Evolutionary conservation across 1,284 basidiomycete species (phyloP), one percentile per base, ranked within the genome.

Genomic region (Fereydounia khargensis): DNA sequence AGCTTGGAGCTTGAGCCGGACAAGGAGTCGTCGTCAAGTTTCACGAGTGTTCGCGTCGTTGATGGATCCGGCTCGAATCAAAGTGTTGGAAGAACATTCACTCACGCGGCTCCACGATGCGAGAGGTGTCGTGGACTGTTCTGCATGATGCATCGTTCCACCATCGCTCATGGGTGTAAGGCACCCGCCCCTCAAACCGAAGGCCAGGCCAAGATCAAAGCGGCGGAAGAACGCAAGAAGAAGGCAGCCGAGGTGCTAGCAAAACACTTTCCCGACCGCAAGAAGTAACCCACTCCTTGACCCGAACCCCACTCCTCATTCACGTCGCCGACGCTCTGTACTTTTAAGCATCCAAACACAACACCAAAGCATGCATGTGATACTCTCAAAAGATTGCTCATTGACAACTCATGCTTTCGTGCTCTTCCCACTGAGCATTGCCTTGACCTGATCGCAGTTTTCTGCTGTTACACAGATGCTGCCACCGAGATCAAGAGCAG

Each of bases 201-300:
- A 25, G 68, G 68, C 2, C 64, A 70, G 36, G 41, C 44, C 22
- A 63, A 53, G 46, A 17, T 62, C n/a, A 46, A 60, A 20, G 57
- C 57, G 1, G 54, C 60, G 9, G 54, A 67, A 19, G 67, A 70
- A 31, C 42, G 67, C 6, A 70, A 70, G 46, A 49, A 55, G 43
- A 67, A 65, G 35, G 67, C 67, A n/a, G 57, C 61, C 27, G 61
- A 57, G 6, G 27, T 70, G 17, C 49, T 70, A 6, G 53, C 53
- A 10, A 70, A 67, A 43, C 45, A 68, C 25, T 70, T 68, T 32
- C 64, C 65, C 6, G 56, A 54, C 28, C 52, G 43, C 35, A 64
- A 57, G 19, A 35, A 39, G 17, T 60, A 39, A 34, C 16, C 8
- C 24, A 7, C 19, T 19, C 33, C 11, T 22, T 14, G n/a, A n/a